Evolutionary conservation across 768 basidiomycete species (phyloP), one percentile per base, ranked within the genome.

Genomic region (Auricularia heimuer): DNA sequence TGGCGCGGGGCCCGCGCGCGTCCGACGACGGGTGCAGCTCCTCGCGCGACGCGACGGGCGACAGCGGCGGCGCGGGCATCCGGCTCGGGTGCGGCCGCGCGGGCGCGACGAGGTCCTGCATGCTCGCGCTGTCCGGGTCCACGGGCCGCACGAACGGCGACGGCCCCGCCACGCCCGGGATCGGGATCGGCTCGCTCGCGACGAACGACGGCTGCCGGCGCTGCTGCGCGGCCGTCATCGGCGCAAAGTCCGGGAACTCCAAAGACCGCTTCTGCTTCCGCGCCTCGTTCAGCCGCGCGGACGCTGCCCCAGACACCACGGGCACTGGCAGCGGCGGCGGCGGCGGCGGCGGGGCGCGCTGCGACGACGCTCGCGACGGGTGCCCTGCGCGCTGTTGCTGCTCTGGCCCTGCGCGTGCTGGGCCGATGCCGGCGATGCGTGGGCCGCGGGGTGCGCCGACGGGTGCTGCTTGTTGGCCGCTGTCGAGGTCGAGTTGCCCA

Each of bases 231-330:
- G 39, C 12, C 21, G 35, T 33, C 39, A 33, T n/a, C n/a, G n/a
- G 29, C 39, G 45, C 16, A 29, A 64, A 56, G 54, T 64, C 64
- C 21, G 64, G 64, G 35, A 64, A 56, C 54, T 64, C 64, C n/a
- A 64, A 29, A 54, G 54, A 56, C 34, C 37, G 39, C 54, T 64
- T 64, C 54, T 51, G 14, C 18, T 21, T 16, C 21, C 21, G 14
- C 47, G 47, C 47, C 47, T 51, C 47, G 14, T 16, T 21, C 18
- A 51, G 14, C 18, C 47, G 47, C 47, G 47, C 14, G 1, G 18
- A 18, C 47, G 47, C 47, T 16, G 18, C 18, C 18, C 11, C 18
- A 8, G 47, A 21, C 10, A 51, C 47, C 11, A 51, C 18, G 1
- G 47, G 47, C 47, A 18, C 18, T 4, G 44, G 44, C n/a, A n/a